Evolutionary conservation across 768 basidiomycete species (phyloP), one percentile per base, ranked within the genome.

Genomic region (Cantharellus cinnabarinus): DNA sequence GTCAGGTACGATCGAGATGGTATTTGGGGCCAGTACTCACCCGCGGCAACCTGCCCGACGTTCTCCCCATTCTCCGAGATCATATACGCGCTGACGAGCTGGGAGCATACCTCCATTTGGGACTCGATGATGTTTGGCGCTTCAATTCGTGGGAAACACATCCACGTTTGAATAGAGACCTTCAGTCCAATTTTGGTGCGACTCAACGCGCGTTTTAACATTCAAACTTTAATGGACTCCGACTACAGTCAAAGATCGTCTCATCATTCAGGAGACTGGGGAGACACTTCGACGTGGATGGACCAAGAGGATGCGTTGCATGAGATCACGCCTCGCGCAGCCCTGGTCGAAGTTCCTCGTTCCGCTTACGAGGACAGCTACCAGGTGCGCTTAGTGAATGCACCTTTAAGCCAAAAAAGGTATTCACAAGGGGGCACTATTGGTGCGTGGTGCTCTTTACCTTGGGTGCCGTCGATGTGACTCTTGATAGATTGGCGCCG

Each of bases 81-180:
- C 67, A 88, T 79, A 83, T 83, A 89, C 29, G 83, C 84, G 63
- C 77, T 76, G 42, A 85, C 76, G 14, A 77, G 71, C 58, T 80
- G 77, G 59, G 77, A 75, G 29, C 73, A 70, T 52, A 62, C 62
- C 40, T 76, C 75, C 74, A 76, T 76, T 38, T 54, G 14, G 38
- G 52, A 35, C 52, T 14, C 10, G 52, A 54, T 14, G 34, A 14
- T 38, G 44, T 10, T 10, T 48, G 44, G 29, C 10, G 44, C 44
- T 48, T 29, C 20, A 29, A 29, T 29, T 29, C 20, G 20, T 29
- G 20, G 20, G 20, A 48, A 29, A 48, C 29, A 48, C 44, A 48
- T 48, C 44, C 44, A 29, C 20, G 20, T 29, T 29, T 29, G 20
- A 29, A 29, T 29, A 29, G 20, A 29, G 44, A 29, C 44, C 44